Base-by-base conservation (phyloP, 768 basidiomycete genomes). In the Collybiopsis confluens region DNA sequence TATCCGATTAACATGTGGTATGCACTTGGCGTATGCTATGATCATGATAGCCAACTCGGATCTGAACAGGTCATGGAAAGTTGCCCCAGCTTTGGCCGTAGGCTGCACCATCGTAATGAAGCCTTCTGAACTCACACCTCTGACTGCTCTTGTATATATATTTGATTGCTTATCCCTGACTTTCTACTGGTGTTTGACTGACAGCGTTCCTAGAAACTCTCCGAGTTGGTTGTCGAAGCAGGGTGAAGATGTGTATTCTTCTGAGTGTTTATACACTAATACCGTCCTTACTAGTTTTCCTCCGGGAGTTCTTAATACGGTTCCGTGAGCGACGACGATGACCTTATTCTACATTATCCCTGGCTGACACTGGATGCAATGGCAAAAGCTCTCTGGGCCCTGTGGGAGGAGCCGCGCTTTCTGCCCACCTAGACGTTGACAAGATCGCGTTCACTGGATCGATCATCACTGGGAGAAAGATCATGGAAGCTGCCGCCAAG, bases 401-500 rank as follows among this genome's bases (percentile, higher is more conserved):
- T 45, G 78, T 90, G 36, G 92, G 92, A 50, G 95, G 95, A 26
- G 88, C 89, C 7, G 91, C 92, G 2, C 77, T 98, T 55, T 73
- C 94, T 4, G 68, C 80, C 10, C 96, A 98, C 69, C 78, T 67
- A 52, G 90, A 88, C 59, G 87, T 98, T 44, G 92, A 97, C 73
- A 96, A 97, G 70, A 80, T 98, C 57, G 94, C 95, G 2, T 97
- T 98, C 69, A 98, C 96, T 8, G 96, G 96, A 43, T 92, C 90
- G 33, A 95, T 93, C 13, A 64, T 81, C 52, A 95, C 92, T 4
- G 96, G 96, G 21, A 81, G 93, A 21, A 90, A 87, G 64, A 84
- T 98, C 64, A 87, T 93, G 83, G 84, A 88, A 64, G 92, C 95
- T 13, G 92, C 95, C 2, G 92, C 95, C 7, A 86, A 87, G 67